Evolutionary conservation across 2,329 filamentous ascomycete genomes (phyloP).

Genomic region (Trichoderma atrobrunneum): DNA sequence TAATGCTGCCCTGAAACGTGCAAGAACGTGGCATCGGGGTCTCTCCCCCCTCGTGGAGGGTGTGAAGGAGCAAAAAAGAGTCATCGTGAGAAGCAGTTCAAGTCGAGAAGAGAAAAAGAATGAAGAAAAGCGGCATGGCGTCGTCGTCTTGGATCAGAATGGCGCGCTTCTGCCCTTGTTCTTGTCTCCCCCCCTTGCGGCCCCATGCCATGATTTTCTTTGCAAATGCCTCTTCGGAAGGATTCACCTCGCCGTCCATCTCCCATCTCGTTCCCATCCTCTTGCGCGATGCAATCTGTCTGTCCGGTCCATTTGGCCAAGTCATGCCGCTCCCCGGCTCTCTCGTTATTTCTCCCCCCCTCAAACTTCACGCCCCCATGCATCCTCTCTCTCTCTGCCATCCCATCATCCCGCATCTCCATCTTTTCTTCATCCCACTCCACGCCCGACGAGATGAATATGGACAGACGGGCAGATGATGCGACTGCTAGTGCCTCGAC

Average conservation of each 20-base stretch:
- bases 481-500: not conserved
- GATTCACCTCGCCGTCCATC: not conserved
- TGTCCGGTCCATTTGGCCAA: not conserved
- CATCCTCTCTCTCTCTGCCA: too few species aligned
- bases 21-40: constrained; percentile 18
- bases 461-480: not conserved
- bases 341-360: not conserved
- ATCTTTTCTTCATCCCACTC: constrained; percentile 3
- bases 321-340: not conserved
- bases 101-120: not conserved
- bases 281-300: not conserved
- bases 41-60: not conserved
- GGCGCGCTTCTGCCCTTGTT: not conserved
- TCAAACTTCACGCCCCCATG: not conserved
- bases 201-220: not conserved
- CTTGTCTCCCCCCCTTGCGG: not conserved
- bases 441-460: not conserved
- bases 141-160: not conserved
- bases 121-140: not conserved
- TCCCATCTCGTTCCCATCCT: not conserved
- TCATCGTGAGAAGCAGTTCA: not conserved
- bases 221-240: not conserved
- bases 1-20: constrained; percentile 21
- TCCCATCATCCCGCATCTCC: not conserved
- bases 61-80: not conserved